Evolutionary conservation across 2,329 filamentous ascomycete genomes (phyloP), one percentile per base, ranked within the genome.

Genomic region (Pestalotiopsis sp.): DNA sequence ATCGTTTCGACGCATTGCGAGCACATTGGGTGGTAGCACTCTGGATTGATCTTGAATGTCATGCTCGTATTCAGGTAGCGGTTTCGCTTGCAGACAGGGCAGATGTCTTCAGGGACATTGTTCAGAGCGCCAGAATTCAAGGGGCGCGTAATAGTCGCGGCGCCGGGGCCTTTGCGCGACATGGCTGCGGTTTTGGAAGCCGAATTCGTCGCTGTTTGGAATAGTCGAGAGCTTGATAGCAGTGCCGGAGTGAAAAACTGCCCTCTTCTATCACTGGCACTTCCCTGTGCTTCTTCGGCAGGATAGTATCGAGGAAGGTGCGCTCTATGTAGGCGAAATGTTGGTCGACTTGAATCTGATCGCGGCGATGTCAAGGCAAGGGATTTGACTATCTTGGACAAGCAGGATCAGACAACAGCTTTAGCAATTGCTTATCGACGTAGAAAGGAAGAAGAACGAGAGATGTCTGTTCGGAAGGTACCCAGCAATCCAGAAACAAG

Each of bases 21-120:
- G 85, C 96, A 99, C 93, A 99, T 98, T 73, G 94, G 94, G 85
- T 99, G 96, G 85, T 99, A 99, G 87, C 96, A 99, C 85, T 97
- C 94, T 9, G 95, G 94, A 79, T 98, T 98, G 83, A 99, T 94
- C 74, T 96, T 92, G 82, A 99, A 98, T 71, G 91, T 88, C 88
- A 99, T 94, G 82, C 94, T 91, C 69, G 90, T 91, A 84, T 98
- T 98, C 75, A 98, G 91, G 84, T 98, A 98, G 71, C 94, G 93
- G 69, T 93, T 93, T 68, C 94, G 97, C 82, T 98, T 98, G 91
- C 96, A 99, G 73, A 98, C 93, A 68, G 95, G 96, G 82, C 96
- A 99, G 77, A 94, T 92, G 81, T 98, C 94, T 72, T 85, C 83
- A 63, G 75, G 73, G 26, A 74, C 68, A 38, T 66, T 71, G 77